phyloP scores from a whole-genome alignment of 129 eudicot genomes.

The Pulicaria dysenterica region DNA sequence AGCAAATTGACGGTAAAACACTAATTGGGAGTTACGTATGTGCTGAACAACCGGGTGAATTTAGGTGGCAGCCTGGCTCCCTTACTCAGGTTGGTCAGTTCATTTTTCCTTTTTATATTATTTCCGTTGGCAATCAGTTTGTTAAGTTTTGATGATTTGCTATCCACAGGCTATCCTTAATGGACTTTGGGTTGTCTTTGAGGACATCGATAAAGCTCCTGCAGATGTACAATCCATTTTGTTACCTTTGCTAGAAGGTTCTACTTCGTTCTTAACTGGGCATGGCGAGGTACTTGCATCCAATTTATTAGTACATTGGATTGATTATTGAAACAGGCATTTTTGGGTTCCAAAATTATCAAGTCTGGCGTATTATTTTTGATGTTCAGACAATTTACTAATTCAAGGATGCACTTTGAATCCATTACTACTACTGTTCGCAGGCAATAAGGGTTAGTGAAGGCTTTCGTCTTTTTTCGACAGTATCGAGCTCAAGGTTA shows the following conservation, averaged over 20 bases:
- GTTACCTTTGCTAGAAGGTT: slow-evolving; percentile 92
- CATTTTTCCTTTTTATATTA: not conserved
- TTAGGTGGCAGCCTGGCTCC: slow-evolving; percentile 99
- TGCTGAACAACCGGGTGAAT: slow-evolving; percentile 95
- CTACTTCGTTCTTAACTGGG: slow-evolving; percentile 70
- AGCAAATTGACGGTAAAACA: slow-evolving; percentile 94
- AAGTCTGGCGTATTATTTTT: not conserved
- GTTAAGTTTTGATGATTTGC: slow-evolving; percentile 1
- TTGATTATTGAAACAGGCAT: not conserved
- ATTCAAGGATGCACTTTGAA: slow-evolving; percentile 5
- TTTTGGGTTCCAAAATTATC: slow-evolving; percentile 8
- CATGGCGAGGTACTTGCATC: slow-evolving; percentile 81
- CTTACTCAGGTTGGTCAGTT: slow-evolving; percentile 79
- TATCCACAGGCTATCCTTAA: slow-evolving; percentile 65
- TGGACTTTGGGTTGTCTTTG: slow-evolving; percentile 97
- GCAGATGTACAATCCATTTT: slow-evolving; percentile 84
- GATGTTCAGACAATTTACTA: not conserved
- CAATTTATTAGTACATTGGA: not conserved
- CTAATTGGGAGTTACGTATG: slow-evolving; percentile 91
- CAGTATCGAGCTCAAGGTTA: slow-evolving; percentile 68
- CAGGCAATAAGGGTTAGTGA: slow-evolving; percentile 78
- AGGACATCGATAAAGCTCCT: slow-evolving; percentile 97
- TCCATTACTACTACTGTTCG: slow-evolving; percentile 18
- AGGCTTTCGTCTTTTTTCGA: slow-evolving; percentile 84
- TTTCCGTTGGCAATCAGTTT: not conserved